Percentiles rank a stretch among this genome's conserved stretches.
Conservation (phyloP, 169 alveolate species). For the Amoebophrya sp. region DNA sequence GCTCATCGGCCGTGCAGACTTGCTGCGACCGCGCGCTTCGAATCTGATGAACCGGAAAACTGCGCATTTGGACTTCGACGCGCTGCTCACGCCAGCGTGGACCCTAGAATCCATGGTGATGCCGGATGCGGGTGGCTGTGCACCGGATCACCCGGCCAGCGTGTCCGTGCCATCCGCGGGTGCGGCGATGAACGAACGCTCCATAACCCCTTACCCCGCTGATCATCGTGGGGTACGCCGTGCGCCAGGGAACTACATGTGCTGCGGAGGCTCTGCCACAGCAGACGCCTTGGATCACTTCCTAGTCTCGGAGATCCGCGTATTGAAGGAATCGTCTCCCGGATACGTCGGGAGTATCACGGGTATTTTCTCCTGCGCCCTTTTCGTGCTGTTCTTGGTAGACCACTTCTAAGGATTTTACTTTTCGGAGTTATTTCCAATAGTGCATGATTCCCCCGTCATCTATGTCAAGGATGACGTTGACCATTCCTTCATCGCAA, state of each 20-base stretch:
- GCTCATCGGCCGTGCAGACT: conserved; percentile 49
- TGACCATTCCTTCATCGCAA: too few species aligned
- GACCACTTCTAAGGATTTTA: too few species aligned
- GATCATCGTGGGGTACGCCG: not conserved
- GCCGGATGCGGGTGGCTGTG: not conserved
- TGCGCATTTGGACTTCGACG: conserved; percentile 43
- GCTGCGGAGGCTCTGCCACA: not conserved
- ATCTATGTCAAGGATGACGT: too few species aligned
- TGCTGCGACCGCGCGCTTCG: conserved; percentile 37
- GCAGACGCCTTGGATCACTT: conserved; percentile 8
- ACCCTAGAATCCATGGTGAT: conserved; percentile 40
- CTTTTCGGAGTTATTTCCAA: too few species aligned
- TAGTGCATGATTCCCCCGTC: too few species aligned
- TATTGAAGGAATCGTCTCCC: not conserved
- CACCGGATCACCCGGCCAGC: too few species aligned
- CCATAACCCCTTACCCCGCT: not conserved
- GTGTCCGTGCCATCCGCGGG: not conserved
- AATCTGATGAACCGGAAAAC: not conserved
- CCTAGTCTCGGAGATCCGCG: not conserved
- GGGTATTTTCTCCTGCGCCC: not conserved
- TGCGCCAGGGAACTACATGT: not conserved
- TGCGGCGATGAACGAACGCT: not conserved
- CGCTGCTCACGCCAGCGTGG: conserved; percentile 52
- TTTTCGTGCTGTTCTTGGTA: too few species aligned
- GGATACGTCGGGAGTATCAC: not conserved